Evolutionary conservation across 2,329 filamentous ascomycete species (phyloP), one percentile per base, ranked within the genome.

Genomic region (Penicillium nordicum): DNA sequence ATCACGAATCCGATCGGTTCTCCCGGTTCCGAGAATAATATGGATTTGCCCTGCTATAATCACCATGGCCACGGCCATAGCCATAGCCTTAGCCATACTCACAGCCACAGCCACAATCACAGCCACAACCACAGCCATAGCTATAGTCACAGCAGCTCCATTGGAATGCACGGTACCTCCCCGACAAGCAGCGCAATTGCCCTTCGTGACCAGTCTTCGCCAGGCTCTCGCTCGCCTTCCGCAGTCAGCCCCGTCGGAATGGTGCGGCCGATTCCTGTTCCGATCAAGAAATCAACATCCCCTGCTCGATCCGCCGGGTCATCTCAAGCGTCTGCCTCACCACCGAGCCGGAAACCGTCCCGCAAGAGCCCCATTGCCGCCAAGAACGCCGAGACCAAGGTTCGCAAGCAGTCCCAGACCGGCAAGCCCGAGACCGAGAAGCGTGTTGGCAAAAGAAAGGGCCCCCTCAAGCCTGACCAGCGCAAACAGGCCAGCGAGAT

Each of bases 401-500:
- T 92, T 66, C 90, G 90, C 76, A 91, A 91, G 75, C 81, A 71
- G 58, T 87, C 79, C 61, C 89, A 82, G 58, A 84, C 83, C 58
- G 87, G 85, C 67, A 95, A 93, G 80, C 92, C 89, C 76, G 90
- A 95, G 64, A 84, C 84, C 38, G 93, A 97, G 82, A 97, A 97
- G 84, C 92, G 92, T 75, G 89, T 97, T 58, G 93, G 93, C 47
- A 87, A 91, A 70, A 86, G 93, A 77, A 90, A 90, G 74, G 93
- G 93, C 36, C 93, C 93, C 57, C 84, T 97, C 65, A 83, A 92
- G 68, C 92, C 92, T 11, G 93, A 97, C 74, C 93, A 97, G 80
- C 85, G 93, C 65, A 95, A 96, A 78, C 93, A 97, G 76, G 93
- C 93, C 27, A 94, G 92, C 69, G 93, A 97, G 77, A 97, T 97